Conservation (phyloP, 345 rosid genomes). For the Eucalyptus polybractea region DNA sequence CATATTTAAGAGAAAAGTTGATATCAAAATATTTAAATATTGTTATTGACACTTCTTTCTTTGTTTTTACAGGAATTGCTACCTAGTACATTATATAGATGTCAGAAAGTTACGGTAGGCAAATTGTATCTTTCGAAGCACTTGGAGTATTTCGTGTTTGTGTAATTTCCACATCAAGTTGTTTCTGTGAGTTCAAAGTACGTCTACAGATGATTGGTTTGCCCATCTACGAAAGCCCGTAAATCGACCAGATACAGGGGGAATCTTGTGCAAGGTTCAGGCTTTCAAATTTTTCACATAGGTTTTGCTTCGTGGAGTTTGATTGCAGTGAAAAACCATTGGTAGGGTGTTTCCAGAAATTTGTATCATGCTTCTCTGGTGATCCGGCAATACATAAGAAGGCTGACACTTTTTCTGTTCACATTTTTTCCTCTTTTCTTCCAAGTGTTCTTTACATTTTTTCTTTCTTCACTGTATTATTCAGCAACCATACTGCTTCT, state of each 20-base stretch:
- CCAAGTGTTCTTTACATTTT: neutral
- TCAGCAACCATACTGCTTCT: neutral
- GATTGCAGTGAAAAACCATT: neutral
- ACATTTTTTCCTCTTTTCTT: neutral
- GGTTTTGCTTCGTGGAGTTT: neutral
- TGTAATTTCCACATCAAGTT: neutral
- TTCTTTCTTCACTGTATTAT: neutral
- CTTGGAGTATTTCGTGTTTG: conserved; percentile 3
- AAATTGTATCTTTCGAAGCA: conserved; percentile 6
- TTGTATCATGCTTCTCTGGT: neutral
- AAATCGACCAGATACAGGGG: neutral
- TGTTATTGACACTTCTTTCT: neutral
- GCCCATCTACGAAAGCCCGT: neutral
- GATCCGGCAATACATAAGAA: neutral
- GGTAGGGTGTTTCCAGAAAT: neutral
- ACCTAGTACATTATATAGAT: conserved; percentile 19
- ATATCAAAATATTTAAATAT: neutral
- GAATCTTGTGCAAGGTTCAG: neutral
- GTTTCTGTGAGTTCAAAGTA: neutral
- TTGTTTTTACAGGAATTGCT: conserved; percentile 30
- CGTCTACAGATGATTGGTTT: conserved; percentile 18
- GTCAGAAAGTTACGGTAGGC: conserved; percentile 12
- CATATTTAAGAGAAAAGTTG: neutral
- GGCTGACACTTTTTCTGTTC: neutral
- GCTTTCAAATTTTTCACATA: neutral